Conservation (phyloP, 768 basidiomycete genomes). For the Clitopilus passeckerianus region DNA sequence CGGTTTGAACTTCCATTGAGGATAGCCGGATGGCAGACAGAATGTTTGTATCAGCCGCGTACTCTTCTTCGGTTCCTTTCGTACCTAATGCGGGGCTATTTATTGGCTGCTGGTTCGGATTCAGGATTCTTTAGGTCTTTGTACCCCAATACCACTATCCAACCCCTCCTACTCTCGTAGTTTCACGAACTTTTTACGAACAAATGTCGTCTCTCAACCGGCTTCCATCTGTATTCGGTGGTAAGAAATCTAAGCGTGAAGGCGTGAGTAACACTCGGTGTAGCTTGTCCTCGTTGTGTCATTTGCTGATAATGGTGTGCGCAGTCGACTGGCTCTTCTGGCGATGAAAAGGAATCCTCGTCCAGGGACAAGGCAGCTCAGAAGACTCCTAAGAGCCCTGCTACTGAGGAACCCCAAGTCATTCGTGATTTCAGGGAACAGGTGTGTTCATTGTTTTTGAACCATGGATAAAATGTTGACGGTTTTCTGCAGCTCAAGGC, state of each 20-base stretch:
- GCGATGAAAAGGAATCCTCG: not conserved
- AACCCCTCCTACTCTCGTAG: not conserved
- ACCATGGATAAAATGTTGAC: not conserved
- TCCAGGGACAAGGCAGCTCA: not conserved
- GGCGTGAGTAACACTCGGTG: slow-evolving; percentile 1
- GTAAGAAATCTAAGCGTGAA: slow-evolving; percentile 7
- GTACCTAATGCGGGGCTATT: not conserved
- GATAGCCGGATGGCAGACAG: not conserved
- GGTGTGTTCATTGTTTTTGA: slow-evolving; percentile 17
- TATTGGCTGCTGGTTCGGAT: not conserved
- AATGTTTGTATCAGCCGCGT: not conserved
- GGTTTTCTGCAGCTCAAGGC: slow-evolving; percentile 37
- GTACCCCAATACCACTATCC: not conserved
- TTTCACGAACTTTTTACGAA: not conserved
- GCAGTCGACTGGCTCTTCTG: not conserved
- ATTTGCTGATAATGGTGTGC: not conserved
- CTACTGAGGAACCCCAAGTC: slow-evolving; percentile 18
- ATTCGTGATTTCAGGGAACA: slow-evolving; percentile 39
- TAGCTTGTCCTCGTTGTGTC: slow-evolving; percentile 1
- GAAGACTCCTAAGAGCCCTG: not conserved
- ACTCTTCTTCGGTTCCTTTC: not conserved
- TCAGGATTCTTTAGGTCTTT: not conserved
- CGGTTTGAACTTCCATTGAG: not conserved
- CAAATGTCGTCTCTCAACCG: slow-evolving; percentile 13
- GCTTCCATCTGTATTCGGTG: slow-evolving; percentile 15